Base-by-base conservation (phyloP, 23 red algal species). In the Gracilaria caudata region DNA sequence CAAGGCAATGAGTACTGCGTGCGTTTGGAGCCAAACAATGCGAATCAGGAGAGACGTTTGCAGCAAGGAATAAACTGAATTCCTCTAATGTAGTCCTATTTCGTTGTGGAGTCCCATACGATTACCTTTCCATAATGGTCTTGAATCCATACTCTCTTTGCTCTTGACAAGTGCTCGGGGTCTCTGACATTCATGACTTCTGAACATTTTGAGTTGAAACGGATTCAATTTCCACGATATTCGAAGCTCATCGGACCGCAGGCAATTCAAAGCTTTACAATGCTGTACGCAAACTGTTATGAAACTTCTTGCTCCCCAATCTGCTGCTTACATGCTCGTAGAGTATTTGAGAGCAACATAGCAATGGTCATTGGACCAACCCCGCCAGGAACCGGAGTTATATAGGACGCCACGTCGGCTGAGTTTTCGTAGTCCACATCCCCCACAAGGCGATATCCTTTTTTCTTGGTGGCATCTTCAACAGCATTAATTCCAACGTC, bases 341-440 rank as follows among this genome's bases (percentile, higher is more conserved):
- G 46, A 25, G 86, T 91, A 66, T 97, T 97, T 65, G 46, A 65
- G 47, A 97, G 78, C 83, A 97, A 73, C 95, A 97, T 97, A n/a
- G 95, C 90, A 84, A 97, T 97, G 33, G 95, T 97, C 95, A 97
- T 97, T 25, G 95, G 95, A 30, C 95, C 95, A 28, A 92, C 89
- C 41, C 95, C 95, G 28, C 95, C 95, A 25, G 95, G 95, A 58
- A 97, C 95, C 28, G 95, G 95, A 28, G 95, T 97, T 59, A 97
- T 97, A 60, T 81, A 78, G 1, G 85, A 77, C 30, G 90, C 90
- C 26, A 89, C 84, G 3, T 71, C 51, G 23, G 64, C 65, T 0
- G 85, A 81, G 37, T 65, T 45, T 2, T 90, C 86, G 34, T 78
- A 94, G 16, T 97, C 95, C 33, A 97, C 91, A 79, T 97, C 95